Percentiles rank a stretch among this genome's conserved stretches.
Evolutionary conservation across 805 yeast genomes (phyloP).

Genomic region (Hanseniaspora occidentalis): DNA sequence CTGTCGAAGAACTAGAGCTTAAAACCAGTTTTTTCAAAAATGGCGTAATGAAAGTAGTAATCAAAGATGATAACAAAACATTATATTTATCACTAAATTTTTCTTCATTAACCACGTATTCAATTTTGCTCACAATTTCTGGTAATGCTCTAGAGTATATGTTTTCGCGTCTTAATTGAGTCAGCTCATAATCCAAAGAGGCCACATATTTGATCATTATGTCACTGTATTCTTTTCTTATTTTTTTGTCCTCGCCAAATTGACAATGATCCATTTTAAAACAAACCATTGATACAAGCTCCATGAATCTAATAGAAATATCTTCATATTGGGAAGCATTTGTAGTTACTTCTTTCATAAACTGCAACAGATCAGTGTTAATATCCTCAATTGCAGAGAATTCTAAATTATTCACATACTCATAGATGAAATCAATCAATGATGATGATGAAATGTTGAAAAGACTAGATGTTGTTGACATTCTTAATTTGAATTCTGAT

Average conservation of each 20-base stretch:
- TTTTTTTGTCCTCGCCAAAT: constrained; percentile 48
- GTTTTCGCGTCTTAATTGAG: constrained; percentile 8
- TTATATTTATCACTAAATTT: constrained; percentile 40
- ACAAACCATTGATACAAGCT: constrained; percentile 39
- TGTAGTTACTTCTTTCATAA: constrained; percentile 45
- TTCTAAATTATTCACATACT: constrained; percentile 55
- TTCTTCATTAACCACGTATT: constrained; percentile 15
- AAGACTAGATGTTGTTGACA: constrained; percentile 36
- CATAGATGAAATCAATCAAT: constrained; percentile 41
- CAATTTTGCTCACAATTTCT: constrained; percentile 10
- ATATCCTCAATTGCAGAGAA: constrained; percentile 71
- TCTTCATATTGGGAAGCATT: constrained; percentile 35
- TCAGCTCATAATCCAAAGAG: constrained; percentile 13
- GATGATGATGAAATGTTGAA: constrained; percentile 28
- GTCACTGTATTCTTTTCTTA: constrained; percentile 43
- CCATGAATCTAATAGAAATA: constrained; percentile 41
- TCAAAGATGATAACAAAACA: constrained; percentile 36
- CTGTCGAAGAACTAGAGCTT: no score
- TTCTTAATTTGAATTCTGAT: constrained; percentile 8
- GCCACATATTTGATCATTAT: constrained; percentile 27
- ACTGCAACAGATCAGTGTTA: constrained; percentile 45
- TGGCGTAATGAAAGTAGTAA: constrained; percentile 43
- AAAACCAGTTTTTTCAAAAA: constrained; percentile 32
- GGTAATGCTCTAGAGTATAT: constrained; percentile 9
- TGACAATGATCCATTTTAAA: constrained; percentile 44